Conservation (phyloP, 192 early-diverging fungal species). For the Coemansia sp. region DNA sequence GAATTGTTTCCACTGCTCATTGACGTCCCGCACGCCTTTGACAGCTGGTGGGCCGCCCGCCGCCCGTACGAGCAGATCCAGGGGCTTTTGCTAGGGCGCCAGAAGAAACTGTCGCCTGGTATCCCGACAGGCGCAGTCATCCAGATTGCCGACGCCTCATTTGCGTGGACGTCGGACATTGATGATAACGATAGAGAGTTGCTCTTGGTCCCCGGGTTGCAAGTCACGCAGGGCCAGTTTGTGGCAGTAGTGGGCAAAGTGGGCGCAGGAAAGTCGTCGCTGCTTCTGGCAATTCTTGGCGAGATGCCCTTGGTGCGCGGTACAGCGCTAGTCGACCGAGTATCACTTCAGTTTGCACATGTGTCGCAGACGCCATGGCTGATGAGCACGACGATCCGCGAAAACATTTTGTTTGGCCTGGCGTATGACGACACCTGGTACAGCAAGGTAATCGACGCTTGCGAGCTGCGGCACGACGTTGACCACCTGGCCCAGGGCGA, state of each 20-base stretch:
- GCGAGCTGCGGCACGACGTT: conserved; percentile 35
- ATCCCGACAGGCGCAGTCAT: background rate
- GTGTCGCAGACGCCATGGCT: conserved; percentile 49
- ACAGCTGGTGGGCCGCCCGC: conserved; percentile 35
- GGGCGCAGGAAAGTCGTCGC: conserved; percentile 80
- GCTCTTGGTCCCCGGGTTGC: background rate
- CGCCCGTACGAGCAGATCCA: conserved; percentile 18
- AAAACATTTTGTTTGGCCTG: conserved; percentile 44
- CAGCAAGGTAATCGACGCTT: conserved; percentile 2
- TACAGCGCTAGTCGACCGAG: no score
- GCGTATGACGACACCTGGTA: conserved; percentile 32
- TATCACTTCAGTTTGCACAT: background rate
- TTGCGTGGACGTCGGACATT: conserved; percentile 3
- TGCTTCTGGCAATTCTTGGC: conserved; percentile 74
- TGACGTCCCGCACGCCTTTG: conserved; percentile 36
- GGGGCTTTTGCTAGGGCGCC: no score
- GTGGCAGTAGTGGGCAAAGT: conserved; percentile 77
- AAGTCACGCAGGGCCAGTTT: conserved; percentile 47
- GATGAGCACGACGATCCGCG: conserved; percentile 43
- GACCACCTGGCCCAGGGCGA: conserved; percentile 31
- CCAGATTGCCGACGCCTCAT: conserved; percentile 4
- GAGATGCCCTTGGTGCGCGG: no score
- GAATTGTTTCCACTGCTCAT: conserved; percentile 36
- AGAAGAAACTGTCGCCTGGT: no score
- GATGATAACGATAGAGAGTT: background rate